Percentiles rank a stretch among this genome's conserved stretches.
Conservation (phyloP, 2,329 filamentous ascomycete genomes). For the Penicillium sp. region DNA sequence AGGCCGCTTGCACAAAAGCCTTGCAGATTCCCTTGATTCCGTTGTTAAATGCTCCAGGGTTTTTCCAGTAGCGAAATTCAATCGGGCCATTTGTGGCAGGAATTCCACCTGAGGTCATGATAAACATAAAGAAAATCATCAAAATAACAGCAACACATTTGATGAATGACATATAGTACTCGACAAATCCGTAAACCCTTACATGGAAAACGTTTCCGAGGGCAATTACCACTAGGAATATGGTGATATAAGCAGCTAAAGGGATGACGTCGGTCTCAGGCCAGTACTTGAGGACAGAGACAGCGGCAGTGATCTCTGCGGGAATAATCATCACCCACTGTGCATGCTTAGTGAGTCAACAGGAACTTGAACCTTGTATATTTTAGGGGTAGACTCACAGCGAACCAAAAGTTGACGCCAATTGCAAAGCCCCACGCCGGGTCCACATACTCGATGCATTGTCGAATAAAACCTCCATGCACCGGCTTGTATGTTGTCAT, state of each 20-base stretch:
- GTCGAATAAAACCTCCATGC: conserved; percentile 40
- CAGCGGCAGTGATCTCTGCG: conserved; percentile 41
- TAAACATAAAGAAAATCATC: conserved; percentile 41
- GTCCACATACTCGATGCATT: conserved; percentile 38
- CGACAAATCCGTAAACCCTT: conserved; percentile 35
- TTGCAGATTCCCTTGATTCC: conserved; percentile 41
- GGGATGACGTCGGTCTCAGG: conserved; percentile 30
- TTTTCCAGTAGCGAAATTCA: conserved; percentile 37
- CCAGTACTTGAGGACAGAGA: conserved; percentile 40
- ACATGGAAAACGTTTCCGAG: conserved; percentile 34
- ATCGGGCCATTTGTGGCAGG: conserved; percentile 36
- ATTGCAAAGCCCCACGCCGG: conserved; percentile 38
- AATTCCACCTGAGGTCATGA: conserved; percentile 41
- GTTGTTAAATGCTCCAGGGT: conserved; percentile 34
- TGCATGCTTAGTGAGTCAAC: neutral
- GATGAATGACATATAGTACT: conserved; percentile 38
- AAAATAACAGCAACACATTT: conserved; percentile 36
- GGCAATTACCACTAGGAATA: conserved; percentile 35
- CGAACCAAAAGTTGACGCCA: conserved; percentile 42
- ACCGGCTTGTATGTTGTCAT: conserved; percentile 38
- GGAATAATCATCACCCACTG: conserved; percentile 39
- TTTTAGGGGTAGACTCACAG: conserved; percentile 16
- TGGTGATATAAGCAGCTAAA: conserved; percentile 38
- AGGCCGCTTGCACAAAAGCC: conserved; percentile 40
- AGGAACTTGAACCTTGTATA: neutral